Conservation (phyloP, 352 stramenopile species). For the Globisporangium megalacanthum region DNA sequence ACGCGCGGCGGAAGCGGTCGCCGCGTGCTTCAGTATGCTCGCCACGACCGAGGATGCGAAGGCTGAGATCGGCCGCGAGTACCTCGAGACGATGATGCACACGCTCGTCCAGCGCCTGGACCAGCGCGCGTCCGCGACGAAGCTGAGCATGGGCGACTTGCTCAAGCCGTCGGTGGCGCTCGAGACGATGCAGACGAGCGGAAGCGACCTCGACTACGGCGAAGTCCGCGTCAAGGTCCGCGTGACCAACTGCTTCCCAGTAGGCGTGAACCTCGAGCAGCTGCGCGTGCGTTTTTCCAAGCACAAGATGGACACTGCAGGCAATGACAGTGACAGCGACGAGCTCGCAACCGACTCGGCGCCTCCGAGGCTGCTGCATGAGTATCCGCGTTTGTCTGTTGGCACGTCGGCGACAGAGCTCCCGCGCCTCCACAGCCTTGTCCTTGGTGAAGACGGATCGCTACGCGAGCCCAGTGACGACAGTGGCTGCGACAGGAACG, state of each 20-base stretch:
- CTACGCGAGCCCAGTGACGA: background rate
- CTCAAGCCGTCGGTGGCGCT: constrained; percentile 41
- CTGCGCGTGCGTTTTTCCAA: constrained; percentile 40
- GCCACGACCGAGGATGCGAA: constrained; percentile 41
- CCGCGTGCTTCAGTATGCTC: constrained; percentile 61
- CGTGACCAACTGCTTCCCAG: constrained; percentile 55
- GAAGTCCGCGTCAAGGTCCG: constrained; percentile 50
- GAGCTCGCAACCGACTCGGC: background rate
- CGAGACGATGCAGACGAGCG: constrained; percentile 46
- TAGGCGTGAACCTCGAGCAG: constrained; percentile 49
- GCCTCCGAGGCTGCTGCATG: background rate
- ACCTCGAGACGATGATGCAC: constrained; percentile 43
- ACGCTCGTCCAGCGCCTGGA: constrained; percentile 40
- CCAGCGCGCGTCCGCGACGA: constrained; percentile 10
- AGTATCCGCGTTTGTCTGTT: no score
- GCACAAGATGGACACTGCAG: background rate
- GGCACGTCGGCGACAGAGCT: background rate
- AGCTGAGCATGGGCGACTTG: constrained; percentile 49
- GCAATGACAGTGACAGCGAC: background rate
- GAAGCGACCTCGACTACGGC: constrained; percentile 37
- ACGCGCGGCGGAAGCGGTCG: constrained; percentile 43
- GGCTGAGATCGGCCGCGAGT: constrained; percentile 35
- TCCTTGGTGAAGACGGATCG: constrained; percentile 13
- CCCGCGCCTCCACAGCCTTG: constrained; percentile 15
- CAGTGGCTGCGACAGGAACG: no score